Evolutionary conservation across 2,329 filamentous ascomycete species (phyloP), one percentile per base, ranked within the genome.

Genomic region (Trichophaea hybrida): DNA sequence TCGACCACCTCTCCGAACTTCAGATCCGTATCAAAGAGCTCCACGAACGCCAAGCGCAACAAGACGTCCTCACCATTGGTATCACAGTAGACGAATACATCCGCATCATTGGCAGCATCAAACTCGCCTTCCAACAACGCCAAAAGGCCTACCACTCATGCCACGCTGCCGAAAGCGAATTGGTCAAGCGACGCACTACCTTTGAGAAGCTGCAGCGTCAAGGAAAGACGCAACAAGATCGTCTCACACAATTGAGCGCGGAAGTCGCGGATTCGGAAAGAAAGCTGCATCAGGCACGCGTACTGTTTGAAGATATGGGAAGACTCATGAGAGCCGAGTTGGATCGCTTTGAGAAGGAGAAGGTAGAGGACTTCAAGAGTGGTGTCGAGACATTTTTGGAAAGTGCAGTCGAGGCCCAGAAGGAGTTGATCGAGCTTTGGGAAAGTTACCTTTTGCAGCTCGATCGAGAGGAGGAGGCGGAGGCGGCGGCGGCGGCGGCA

Each of bases 51-150:
- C 93, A 98, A 73, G 93, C 93, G 8, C 89, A 96, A 74, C 93
- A 98, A 72, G 93, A 98, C 70, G 85, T 97, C 35, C 78, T 98
- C 55, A 98, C 93, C 0, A 83, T 98, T 65, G 93, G 93, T 40
- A 97, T 97, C 69, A 94, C 94, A 48, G 90, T 98, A 64, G 93
- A 98, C 66, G 93, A 98, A 74, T 98, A 98, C 73, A 94, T 98
- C 67, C 88, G 93, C 4, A 75, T 98, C 48, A 97, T 98, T 68
- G 88, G 89, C 35, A 94, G 87, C 58, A 87, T 97, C 62, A 98
- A 98, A 77, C 87, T 85, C 63, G 88, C 93, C 0, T 98, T 98
- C 70, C 75, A 79, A 38, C 90, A 96, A 72, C 84, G 93, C 59
- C 93, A 98, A 72, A 96, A 96, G 72, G 87, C 90, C 1, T 98